Base-by-base conservation (phyloP, 306 rosid species). In the Fagus sylvatica region DNA sequence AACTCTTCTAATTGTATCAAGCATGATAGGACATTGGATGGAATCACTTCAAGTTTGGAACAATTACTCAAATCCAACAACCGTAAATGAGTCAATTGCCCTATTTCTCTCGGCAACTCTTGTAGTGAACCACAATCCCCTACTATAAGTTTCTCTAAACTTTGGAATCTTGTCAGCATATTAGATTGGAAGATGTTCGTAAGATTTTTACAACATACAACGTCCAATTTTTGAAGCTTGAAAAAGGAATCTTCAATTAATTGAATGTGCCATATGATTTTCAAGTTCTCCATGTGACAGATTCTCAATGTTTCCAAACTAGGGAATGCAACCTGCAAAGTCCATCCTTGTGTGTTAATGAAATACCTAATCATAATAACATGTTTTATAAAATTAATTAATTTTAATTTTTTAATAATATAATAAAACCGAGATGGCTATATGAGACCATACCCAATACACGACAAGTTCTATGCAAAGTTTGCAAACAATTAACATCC, bases 251-350 rank as follows among this genome's bases (percentile, higher is more conserved):
- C 74, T 37, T 1, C 8, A 0, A 1, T 5, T 1, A 69, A 32
- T 77, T 69, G 69, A 42, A 69, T 11, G 0, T 69, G 66, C 68
- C 75, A 69, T 56, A 77, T 54, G 33, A 48, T 22, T 16, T 46
- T 6, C 46, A 69, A 42, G 13, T n/a, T 32, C 2, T 4, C 39
- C 11, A 42, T 2, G 11, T 15, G 22, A 1, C 0, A 0, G 3
- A 77, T 32, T 28, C 0, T 5, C 60, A 56, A 1, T 17, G 0
- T 57, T 69, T 46, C 53, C 69, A 78, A 43, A 4, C 9, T 68
- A 0, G 76, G 76, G 48, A 78, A 70, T 6, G 71, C 36, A 10
- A 78, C 76, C 64, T 70, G 71, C 43, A 69, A 7, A 4, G 4
- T 12, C 13, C 13, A 22, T 22, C 28, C 28, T 7, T 7, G n/a